Evolutionary conservation across 2,329 filamentous ascomycete genomes (phyloP).

Genomic region (Cladophialophora chaetospira): DNA sequence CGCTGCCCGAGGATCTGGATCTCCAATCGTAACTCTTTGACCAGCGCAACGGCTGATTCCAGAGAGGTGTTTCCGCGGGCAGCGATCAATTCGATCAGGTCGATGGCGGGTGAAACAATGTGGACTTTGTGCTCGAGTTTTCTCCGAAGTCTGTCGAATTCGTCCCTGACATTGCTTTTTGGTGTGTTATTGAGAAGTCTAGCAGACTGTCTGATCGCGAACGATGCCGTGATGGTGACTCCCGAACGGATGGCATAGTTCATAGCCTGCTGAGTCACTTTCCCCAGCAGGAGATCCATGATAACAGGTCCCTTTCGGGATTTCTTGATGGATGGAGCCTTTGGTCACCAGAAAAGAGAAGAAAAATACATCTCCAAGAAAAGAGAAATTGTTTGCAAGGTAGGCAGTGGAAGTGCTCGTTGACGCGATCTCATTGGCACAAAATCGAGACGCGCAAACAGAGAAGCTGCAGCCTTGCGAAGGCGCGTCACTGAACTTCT

Average conservation of each 20-base stretch:
- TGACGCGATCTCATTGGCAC: neutral
- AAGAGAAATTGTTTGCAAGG: neutral
- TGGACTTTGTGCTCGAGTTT: constrained; percentile 83
- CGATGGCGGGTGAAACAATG: constrained; percentile 86
- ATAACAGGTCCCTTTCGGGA: constrained; percentile 30
- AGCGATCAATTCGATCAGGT: constrained; percentile 86
- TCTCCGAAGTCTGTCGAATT: constrained; percentile 71
- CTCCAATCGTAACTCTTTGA: constrained; percentile 78
- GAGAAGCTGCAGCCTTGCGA: constrained; percentile 12
- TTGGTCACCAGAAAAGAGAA: neutral
- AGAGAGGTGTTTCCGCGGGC: constrained; percentile 76
- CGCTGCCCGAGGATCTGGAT: constrained; percentile 78
- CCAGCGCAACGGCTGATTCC: constrained; percentile 80
- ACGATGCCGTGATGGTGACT: constrained; percentile 79
- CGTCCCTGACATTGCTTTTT: constrained; percentile 69
- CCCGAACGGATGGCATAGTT: constrained; percentile 91
- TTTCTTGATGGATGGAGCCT: neutral
- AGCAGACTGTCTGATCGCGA: constrained; percentile 80
- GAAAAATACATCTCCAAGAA: neutral
- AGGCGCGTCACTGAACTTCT: neutral
- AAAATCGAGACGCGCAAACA: neutral
- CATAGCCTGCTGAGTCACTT: constrained; percentile 77
- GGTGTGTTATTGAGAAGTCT: constrained; percentile 72
- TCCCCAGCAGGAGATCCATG: constrained; percentile 72
- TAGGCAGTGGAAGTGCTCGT: neutral